phyloP scores from a whole-genome alignment of 805 yeast species.

The Saccharomyces cerevisiae region DNA sequence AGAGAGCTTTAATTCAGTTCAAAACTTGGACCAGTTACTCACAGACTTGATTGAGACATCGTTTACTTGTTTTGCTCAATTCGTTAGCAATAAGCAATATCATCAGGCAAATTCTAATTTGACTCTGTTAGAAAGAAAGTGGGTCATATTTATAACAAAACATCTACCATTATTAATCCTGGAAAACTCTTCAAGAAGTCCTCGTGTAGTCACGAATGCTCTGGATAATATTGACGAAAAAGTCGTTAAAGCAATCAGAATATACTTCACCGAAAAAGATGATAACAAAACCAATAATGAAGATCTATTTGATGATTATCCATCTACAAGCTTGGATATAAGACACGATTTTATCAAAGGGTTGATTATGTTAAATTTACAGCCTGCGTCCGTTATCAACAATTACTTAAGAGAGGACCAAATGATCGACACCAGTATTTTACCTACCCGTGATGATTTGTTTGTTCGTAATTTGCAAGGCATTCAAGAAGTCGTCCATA shows the following conservation, averaged over 20 bases:
- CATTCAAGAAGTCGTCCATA: conserved; percentile 26
- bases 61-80: conserved; percentile 37
- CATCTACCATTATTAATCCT: conserved; percentile 40
- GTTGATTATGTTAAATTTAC: conserved; percentile 35
- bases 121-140: conserved; percentile 32
- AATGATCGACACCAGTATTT: conserved; percentile 29
- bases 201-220: conserved; percentile 21
- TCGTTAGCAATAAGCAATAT: conserved; percentile 37
- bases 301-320: conserved; percentile 45
- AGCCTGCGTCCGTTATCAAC: conserved; percentile 29
- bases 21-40: conserved; percentile 14
- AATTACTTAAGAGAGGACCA: conserved; percentile 35
- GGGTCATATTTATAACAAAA: conserved; percentile 40
- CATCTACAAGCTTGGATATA: conserved; percentile 39
- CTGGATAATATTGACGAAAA: conserved; percentile 25
- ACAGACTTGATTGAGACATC: conserved; percentile 30
- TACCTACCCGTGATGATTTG: conserved; percentile 30
- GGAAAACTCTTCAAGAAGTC: conserved; percentile 21
- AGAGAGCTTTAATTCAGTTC: conserved; percentile 19
- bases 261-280: conserved; percentile 30
- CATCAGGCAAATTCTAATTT: conserved; percentile 31
- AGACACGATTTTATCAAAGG: conserved; percentile 45
- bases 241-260: conserved; percentile 26
- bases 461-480: conserved; percentile 28
- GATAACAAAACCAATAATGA: conserved; percentile 33